Evolutionary conservation across 108 stramenopile genomes (phyloP).

Genomic region (Nitzschia sp.): DNA sequence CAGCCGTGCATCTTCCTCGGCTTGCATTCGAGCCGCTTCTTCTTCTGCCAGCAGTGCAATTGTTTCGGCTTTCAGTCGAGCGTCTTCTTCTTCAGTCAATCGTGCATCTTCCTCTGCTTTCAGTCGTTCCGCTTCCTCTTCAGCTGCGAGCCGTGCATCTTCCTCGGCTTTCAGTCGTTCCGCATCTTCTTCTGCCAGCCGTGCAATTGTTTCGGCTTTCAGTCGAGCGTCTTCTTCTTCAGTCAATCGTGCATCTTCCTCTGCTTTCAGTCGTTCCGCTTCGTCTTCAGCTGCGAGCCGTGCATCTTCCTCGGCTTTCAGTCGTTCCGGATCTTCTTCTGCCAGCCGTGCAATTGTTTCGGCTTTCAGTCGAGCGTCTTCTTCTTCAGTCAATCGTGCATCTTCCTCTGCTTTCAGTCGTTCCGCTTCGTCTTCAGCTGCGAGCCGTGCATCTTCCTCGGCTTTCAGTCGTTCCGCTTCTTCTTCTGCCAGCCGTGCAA

Average conservation of each 20-base stretch:
- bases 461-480: neutral
- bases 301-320: neutral
- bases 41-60: too few relatives aligned
- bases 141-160: neutral
- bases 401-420: neutral
- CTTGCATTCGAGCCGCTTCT: neutral
- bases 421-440: neutral
- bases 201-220: neutral
- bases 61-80: slow-evolving; percentile 4
- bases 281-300: neutral
- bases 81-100: neutral
- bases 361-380: neutral
- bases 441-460: neutral
- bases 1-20: neutral
- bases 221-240: neutral
- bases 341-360: neutral
- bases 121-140: too few relatives aligned
- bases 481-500: neutral
- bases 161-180: neutral
- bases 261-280: neutral
- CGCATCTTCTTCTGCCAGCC: neutral
- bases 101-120: neutral
- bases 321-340: neutral
- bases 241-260: neutral
- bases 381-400: neutral